Percentiles rank a stretch among this genome's conserved stretches.
These are phyloP conservation scores for Alternaria sp. DNA, from an alignment of 2,329 filamentous ascomycete species.

Conservation along the genomic window DNA sequence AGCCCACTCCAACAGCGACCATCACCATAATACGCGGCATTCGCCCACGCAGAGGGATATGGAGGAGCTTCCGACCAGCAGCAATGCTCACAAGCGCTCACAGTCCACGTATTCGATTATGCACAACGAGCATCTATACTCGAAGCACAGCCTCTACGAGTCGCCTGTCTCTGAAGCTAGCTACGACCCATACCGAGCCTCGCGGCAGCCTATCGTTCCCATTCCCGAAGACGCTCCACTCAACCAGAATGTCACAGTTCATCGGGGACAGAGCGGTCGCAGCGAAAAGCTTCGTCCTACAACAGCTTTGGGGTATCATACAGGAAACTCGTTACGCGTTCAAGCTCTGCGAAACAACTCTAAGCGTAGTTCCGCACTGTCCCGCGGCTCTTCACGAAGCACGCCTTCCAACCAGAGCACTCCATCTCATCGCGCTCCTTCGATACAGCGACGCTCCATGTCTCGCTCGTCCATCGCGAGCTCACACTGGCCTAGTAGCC, in stretches of 20 bases:
- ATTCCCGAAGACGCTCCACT: constrained; percentile 56
- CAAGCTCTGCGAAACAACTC: constrained; percentile 46
- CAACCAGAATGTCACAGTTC: constrained; percentile 72
- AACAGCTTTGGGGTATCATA: constrained; percentile 48
- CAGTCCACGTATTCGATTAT: constrained; percentile 64
- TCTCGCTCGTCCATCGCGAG: constrained; percentile 55
- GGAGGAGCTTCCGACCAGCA: constrained; percentile 42
- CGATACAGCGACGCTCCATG: constrained; percentile 30
- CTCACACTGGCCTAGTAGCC: constrained; percentile 56
- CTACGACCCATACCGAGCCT: constrained; percentile 85
- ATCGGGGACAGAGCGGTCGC: constrained; percentile 55
- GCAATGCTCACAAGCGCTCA: constrained; percentile 49
- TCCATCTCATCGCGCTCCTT: constrained; percentile 34
- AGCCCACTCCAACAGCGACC: constrained; percentile 87
- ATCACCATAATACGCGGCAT: constrained; percentile 61
- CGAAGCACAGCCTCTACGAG: constrained; percentile 57
- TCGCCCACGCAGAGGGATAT: constrained; percentile 33
- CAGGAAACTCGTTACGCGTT: constrained; percentile 52
- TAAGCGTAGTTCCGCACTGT: constrained; percentile 40
- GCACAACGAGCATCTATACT: constrained; percentile 60
- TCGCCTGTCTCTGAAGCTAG: constrained; percentile 62
- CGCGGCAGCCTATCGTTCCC: constrained; percentile 58
- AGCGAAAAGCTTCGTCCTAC: constrained; percentile 46
- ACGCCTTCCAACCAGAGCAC: constrained; percentile 30
- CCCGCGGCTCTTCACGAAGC: constrained; percentile 34